Conservation (phyloP, 2,329 filamentous ascomycete species). For the Metarhizium brunneum region DNA sequence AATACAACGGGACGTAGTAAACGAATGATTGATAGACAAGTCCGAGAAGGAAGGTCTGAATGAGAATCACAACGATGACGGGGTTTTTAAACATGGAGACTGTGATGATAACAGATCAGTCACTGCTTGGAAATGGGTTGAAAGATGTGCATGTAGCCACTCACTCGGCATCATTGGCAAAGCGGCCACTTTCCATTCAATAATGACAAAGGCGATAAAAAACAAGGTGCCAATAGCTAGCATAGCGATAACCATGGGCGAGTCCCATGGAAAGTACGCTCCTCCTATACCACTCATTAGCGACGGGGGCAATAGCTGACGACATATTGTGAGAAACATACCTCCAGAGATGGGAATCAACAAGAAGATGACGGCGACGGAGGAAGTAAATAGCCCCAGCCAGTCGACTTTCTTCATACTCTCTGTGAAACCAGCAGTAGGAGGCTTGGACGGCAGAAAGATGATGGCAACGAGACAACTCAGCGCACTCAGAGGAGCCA, state of each 20-base stretch:
- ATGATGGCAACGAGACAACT: constrained; percentile 35
- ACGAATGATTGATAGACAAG: constrained; percentile 48
- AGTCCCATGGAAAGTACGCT: too few species aligned
- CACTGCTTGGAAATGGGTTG: too few species aligned
- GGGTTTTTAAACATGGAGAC: constrained; percentile 44
- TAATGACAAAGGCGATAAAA: constrained; percentile 44
- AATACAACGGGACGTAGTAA: constrained; percentile 54
- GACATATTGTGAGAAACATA: too few species aligned
- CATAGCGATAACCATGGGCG: too few species aligned
- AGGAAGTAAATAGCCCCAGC: too few species aligned
- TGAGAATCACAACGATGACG: constrained; percentile 43
- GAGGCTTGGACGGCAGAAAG: constrained; percentile 42
- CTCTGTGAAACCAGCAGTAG: constrained; percentile 29
- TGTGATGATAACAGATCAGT: constrained; percentile 5
- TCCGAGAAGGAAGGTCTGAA: constrained; percentile 52
- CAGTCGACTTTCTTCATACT: too few species aligned
- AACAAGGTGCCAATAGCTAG: too few species aligned
- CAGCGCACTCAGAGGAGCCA: constrained; percentile 39
- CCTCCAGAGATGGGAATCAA: too few species aligned
- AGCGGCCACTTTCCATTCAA: constrained; percentile 60
- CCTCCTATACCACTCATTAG: too few species aligned
- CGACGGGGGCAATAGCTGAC: too few species aligned
- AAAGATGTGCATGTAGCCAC: background rate
- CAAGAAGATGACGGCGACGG: too few species aligned
- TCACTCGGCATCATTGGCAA: constrained; percentile 63